Base-by-base conservation (phyloP, 805 yeast genomes). In the Metschnikowia proteae region DNA sequence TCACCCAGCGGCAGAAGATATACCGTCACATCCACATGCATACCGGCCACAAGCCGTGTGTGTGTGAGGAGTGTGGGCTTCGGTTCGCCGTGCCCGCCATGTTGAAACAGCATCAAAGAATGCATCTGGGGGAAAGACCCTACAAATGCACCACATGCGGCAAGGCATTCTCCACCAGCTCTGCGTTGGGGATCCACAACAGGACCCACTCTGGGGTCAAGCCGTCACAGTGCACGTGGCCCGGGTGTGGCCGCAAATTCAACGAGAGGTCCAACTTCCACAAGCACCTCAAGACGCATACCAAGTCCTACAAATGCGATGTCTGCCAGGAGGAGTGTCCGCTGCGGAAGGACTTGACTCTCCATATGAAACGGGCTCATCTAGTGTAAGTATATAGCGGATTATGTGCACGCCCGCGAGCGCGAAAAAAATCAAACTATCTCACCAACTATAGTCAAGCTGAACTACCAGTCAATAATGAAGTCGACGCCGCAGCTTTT, bases 91-190 rank as follows among this genome's bases (percentile, higher is more conserved):
- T 86, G 38, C 88, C 86, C 43, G 71, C 84, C 30, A 85, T 86
- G 76, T 72, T 94, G 38, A 76, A 77, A 38, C 96, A 89, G 66
- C 99, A 94, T 66, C 65, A 78, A 71, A 73, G 97, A 45, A 82
- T 80, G 3, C 98, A 92, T 64, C 82, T 92, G 1, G 97, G 97
- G 2, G 97, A 90, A 59, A 86, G 83, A 60, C 98, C 98, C 1
- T 90, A 76, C 63, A 65, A 65, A 46, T 92, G 99, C 65, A 71
- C 76, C 26, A 61, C 72, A 1, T 92, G 99, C 65, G 83, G 79
- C 4, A 91, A 89, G 63, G 63, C 71, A 26, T 92, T 92, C 70
- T 86, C 96, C 8, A 88, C 96, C 1, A 79, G 87, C 28, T 83
- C 94, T 3, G 84, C 94, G 11, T 71, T 91, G 39, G 84, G 89